Evolutionary conservation across 2,329 filamentous ascomycete genomes (phyloP).

Genomic region (Acarospora socialis): DNA sequence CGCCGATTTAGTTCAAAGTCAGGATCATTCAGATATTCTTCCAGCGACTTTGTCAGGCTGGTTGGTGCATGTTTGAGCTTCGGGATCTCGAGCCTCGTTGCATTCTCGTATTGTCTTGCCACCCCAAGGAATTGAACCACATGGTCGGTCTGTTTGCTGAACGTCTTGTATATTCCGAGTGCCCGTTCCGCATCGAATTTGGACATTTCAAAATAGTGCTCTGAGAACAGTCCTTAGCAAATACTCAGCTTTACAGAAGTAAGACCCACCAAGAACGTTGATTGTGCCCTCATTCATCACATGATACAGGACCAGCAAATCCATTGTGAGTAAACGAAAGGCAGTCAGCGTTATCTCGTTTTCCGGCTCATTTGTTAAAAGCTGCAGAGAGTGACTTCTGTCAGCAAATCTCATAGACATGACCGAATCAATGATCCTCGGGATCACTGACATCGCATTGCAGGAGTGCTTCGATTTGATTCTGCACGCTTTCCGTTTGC

Average conservation of each 20-base stretch:
- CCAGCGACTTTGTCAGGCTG: constrained; percentile 72
- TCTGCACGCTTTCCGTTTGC: constrained; percentile 82
- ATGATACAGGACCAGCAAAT: constrained; percentile 80
- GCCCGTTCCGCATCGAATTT: constrained; percentile 84
- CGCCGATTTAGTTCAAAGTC: constrained; percentile 89
- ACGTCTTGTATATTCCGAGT: constrained; percentile 80
- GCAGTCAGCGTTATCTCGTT: constrained; percentile 95
- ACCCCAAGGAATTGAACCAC: constrained; percentile 82
- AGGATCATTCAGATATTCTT: constrained; percentile 86
- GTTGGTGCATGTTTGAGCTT: constrained; percentile 96
- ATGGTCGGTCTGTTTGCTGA: constrained; percentile 80
- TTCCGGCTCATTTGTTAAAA: constrained; percentile 75
- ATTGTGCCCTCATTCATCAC: constrained; percentile 95
- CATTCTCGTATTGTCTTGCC: constrained; percentile 79
- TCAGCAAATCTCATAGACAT: constrained; percentile 10
- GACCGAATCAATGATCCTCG: not conserved
- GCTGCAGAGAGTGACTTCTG: constrained; percentile 33
- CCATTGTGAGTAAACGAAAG: constrained; percentile 79
- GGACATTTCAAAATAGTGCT: constrained; percentile 98
- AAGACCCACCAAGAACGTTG: constrained; percentile 68
- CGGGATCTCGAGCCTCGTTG: constrained; percentile 84
- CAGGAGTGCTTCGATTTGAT: constrained; percentile 70
- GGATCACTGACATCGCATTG: constrained; percentile 70
- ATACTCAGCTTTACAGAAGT: not conserved
- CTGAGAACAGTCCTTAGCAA: constrained; percentile 30